Base-by-base conservation (phyloP, 1,284 basidiomycete genomes). In the Puccinia triticina region DNA sequence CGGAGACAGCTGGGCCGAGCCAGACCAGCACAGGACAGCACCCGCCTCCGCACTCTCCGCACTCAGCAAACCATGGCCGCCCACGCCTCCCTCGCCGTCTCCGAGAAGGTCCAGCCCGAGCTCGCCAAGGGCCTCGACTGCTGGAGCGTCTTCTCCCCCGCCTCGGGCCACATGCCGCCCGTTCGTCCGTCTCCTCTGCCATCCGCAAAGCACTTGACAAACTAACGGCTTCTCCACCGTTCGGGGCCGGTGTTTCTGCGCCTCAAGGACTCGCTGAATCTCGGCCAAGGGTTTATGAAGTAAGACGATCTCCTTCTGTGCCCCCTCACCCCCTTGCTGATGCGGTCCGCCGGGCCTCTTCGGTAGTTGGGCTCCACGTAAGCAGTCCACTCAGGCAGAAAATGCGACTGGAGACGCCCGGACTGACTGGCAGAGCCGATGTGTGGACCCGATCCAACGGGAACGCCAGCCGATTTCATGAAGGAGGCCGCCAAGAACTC, bases 401-500 rank as follows among this genome's bases (percentile, higher is more conserved):
- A 2, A 16, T 10, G 5, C 59, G 29, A 29, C 26, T 11, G 12
- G 34, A 43, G 40, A 43, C 40, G 40, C 4, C 21, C 21, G 50
- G 50, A 53, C 55, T 57, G n/a, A 29, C 55, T 57, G 55, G n/a
- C n/a, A n/a, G n/a, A n/a, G n/a, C n/a, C n/a, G n/a, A n/a, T n/a
- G n/a, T n/a, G n/a, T n/a, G n/a, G n/a, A n/a, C n/a, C n/a, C n/a
- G n/a, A n/a, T n/a, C n/a, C n/a, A n/a, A 59, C 21, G 4, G 16
- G 21, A 59, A 59, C 29, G 26, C 10, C 40, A 79, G 77, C 77
- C 4, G 87, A 90, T 82, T 97, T 94, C 92, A 90, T 97, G 84
- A 91, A 90, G 75, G 89, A 92, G 59, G 93, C 92, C 0, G 93
- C 93, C 1, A 89, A 91, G 84, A 88, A 91, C 55, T 93, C 94